Evolutionary conservation across 2,329 filamentous ascomycete species (phyloP).

Genomic region (Falciphora oryzae): DNA sequence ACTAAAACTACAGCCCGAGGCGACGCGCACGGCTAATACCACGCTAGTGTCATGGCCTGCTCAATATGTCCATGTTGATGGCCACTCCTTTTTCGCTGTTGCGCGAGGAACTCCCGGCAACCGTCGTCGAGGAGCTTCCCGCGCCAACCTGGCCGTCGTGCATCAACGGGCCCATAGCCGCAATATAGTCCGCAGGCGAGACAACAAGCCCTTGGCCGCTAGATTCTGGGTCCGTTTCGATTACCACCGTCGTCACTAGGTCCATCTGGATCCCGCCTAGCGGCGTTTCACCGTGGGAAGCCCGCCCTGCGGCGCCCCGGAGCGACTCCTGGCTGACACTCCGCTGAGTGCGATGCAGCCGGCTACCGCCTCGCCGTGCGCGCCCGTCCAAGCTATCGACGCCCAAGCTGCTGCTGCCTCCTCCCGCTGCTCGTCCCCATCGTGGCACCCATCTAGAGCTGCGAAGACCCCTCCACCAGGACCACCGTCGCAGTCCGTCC

Average conservation of each 20-base stretch:
- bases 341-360: conserved; percentile 6
- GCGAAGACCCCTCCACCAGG: background rate
- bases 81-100: background rate
- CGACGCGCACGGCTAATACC: background rate
- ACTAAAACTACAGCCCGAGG: background rate
- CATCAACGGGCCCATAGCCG: background rate
- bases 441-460: background rate
- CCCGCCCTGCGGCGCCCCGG: conserved; percentile 5
- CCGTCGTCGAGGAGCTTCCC: background rate
- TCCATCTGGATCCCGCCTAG: conserved; percentile 22
- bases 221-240: conserved; percentile 18
- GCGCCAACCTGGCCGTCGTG: background rate
- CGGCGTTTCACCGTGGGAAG: background rate
- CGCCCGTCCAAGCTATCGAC: conserved; percentile 4
- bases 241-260: conserved; percentile 23
- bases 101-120: background rate
- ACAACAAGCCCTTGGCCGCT: conserved; percentile 1
- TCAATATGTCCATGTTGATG: background rate
- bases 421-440: background rate
- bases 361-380: conserved; percentile 3
- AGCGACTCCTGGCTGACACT: conserved; percentile 17
- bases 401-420: conserved; percentile 2
- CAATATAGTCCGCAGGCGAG: background rate
- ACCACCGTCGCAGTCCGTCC: background rate
- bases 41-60: conserved; percentile 10